Base-by-base conservation (phyloP, 768 basidiomycete genomes). In the Termitomyces sp. region DNA sequence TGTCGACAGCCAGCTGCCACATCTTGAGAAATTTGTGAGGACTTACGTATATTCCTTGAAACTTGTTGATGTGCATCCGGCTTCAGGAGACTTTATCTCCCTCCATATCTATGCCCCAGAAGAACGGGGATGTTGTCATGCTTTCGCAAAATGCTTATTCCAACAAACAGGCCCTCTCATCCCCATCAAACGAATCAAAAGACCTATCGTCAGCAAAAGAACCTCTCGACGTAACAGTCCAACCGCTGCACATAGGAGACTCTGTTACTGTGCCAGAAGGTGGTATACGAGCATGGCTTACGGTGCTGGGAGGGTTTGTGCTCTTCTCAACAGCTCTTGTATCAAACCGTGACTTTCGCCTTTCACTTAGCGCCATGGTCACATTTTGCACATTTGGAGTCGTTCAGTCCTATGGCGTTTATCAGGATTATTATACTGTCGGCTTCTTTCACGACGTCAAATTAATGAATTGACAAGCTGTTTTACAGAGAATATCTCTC, bases 361-460 rank as follows among this genome's bases (percentile, higher is more conserved):
- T 20, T 33, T 28, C 2, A 33, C 28, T 38, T 50, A 80, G 80
- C 32, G 69, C 68, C 8, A 72, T 81, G 67, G 70, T 77, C 12
- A 68, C 75, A 4, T 82, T 81, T 54, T 79, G 78, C 63, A 79
- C 79, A 0, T 80, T 82, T 61, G 80, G 81, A 7, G 73, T 75
- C 5, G 76, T 80, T 10, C 79, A 80, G 57, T 77, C 79, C 8
- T 80, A 78, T 61, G 77, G 77, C n/a, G 79, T 81, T 20, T 82
- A 78, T 64, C 78, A 82, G 64, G 81, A 81, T 62, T 81, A 77
- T 58, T 82, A 82, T 58, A 77, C 76, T 28, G 79, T 80, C 41
- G 65, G 64, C 23, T 28, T 33, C 23, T 26, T 43, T 26, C 35
- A 23, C 50, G 30, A 35, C 20, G 40, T 41, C 50, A 20, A 43